Percentiles rank a stretch among this genome's conserved stretches.
phyloP scores from a whole-genome alignment of 1,284 basidiomycete species.

The Sanghuangporus sanghuang region DNA sequence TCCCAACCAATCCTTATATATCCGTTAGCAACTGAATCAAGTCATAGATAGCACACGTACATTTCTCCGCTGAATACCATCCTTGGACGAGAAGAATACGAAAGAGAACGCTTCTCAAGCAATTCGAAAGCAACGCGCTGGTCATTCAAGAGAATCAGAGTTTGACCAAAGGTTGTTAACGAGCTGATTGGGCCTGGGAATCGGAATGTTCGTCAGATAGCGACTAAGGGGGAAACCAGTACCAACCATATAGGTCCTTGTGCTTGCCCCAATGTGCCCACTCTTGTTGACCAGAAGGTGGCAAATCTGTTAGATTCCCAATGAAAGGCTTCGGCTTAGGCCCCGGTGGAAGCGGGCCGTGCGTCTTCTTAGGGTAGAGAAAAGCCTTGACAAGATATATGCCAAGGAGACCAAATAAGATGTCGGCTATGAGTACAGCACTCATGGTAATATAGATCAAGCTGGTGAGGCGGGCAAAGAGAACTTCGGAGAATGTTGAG shows the following conservation, averaged over 20 bases:
- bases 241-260: conserved; percentile 18
- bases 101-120: conserved; percentile 40
- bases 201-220: not conserved
- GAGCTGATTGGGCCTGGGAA: conserved; percentile 20
- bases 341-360: not conserved
- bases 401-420: not conserved
- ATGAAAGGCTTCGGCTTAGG: conserved; percentile 13
- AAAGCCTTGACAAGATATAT: not conserved
- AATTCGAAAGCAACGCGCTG: conserved; percentile 38
- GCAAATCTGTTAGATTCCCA: conserved; percentile 16
- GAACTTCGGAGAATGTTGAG: not conserved
- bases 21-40: not conserved
- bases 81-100: conserved; percentile 42
- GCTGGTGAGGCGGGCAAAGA: not conserved
- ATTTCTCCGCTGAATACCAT: conserved; percentile 13
- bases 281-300: conserved; percentile 11
- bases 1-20: conserved; percentile 5
- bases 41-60: not conserved
- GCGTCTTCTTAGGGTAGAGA: not conserved
- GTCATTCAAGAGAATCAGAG: conserved; percentile 39
- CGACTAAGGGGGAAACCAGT: not conserved
- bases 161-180: conserved; percentile 34
- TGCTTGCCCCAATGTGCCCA: conserved; percentile 16
- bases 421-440: not conserved
- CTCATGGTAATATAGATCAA: not conserved